Evolutionary conservation across 106 monocot species (phyloP).

Genomic region (Iris macrosiphon): DNA sequence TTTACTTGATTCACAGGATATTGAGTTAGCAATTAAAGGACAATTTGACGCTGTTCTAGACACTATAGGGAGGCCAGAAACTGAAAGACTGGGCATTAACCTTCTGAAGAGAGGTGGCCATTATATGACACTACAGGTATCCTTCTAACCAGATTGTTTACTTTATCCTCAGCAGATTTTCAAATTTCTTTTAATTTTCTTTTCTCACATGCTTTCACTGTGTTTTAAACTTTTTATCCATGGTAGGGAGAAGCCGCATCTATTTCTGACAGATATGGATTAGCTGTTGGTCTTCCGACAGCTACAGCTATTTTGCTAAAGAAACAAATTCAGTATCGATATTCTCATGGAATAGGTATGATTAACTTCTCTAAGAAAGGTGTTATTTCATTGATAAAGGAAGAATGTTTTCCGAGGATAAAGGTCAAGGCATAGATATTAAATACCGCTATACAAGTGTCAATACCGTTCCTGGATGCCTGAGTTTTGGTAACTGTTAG

Average conservation of each 20-base stretch:
- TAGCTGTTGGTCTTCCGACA: slow-evolving; percentile 56
- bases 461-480: no score
- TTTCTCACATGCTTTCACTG: background rate
- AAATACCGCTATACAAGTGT: no score
- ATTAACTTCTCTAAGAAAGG: background rate
- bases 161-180: background rate
- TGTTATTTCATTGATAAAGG: no score
- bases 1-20: slow-evolving; percentile 50
- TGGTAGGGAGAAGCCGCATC: slow-evolving; percentile 78
- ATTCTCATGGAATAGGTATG: slow-evolving; percentile 96
- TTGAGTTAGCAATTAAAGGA: slow-evolving; percentile 63
- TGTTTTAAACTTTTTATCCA: slow-evolving; percentile 1
- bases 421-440: no score
- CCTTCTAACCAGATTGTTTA: no score
- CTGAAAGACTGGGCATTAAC: slow-evolving; percentile 76
- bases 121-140: slow-evolving; percentile 94
- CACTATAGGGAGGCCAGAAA: slow-evolving; percentile 84
- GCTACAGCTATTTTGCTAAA: slow-evolving; percentile 81
- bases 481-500: no score
- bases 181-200: background rate
- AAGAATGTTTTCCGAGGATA: no score
- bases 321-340: slow-evolving; percentile 81
- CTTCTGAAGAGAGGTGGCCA: slow-evolving; percentile 80
- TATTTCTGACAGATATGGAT: slow-evolving; percentile 66
- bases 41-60: slow-evolving; percentile 93